Conservation (phyloP, 2,329 filamentous ascomycete genomes). For the Phialophora tarda region DNA sequence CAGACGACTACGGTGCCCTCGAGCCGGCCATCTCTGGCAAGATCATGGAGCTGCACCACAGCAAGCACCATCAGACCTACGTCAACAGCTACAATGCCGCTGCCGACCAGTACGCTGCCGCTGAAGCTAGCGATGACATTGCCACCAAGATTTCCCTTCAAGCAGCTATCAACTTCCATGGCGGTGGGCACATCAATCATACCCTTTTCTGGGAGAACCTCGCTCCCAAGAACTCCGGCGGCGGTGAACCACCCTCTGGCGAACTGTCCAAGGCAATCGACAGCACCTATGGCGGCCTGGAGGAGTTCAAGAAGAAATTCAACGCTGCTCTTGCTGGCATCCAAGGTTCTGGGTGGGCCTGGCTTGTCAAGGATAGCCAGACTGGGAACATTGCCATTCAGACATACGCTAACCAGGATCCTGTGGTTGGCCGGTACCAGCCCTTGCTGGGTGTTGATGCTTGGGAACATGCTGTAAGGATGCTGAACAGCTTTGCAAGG, state of each 20-base stretch:
- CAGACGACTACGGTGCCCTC: constrained; percentile 92
- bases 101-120: constrained; percentile 66
- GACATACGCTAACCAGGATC: constrained; percentile 84
- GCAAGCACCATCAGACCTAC: constrained; percentile 92
- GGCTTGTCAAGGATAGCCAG: constrained; percentile 67
- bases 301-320: constrained; percentile 66
- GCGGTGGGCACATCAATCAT: constrained; percentile 92
- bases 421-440: constrained; percentile 79
- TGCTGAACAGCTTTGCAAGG: not conserved
- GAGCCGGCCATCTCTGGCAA: constrained; percentile 80
- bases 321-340: constrained; percentile 68
- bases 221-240: constrained; percentile 65
- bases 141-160: constrained; percentile 70
- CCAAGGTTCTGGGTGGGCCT: constrained; percentile 69
- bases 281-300: constrained; percentile 63
- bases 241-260: constrained; percentile 67
- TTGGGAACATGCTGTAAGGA: constrained; percentile 78
- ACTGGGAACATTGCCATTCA: constrained; percentile 63
- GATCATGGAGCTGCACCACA: constrained; percentile 95
- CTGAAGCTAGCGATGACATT: constrained; percentile 64
- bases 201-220: constrained; percentile 82
- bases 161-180: constrained; percentile 80
- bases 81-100: constrained; percentile 86
- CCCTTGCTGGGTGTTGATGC: constrained; percentile 89
- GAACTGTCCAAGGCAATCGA: constrained; percentile 64